These are phyloP conservation scores for Neurospora sp. DNA, from an alignment of 495 filamentous ascomycete species.

Conservation along the genomic window DNA sequence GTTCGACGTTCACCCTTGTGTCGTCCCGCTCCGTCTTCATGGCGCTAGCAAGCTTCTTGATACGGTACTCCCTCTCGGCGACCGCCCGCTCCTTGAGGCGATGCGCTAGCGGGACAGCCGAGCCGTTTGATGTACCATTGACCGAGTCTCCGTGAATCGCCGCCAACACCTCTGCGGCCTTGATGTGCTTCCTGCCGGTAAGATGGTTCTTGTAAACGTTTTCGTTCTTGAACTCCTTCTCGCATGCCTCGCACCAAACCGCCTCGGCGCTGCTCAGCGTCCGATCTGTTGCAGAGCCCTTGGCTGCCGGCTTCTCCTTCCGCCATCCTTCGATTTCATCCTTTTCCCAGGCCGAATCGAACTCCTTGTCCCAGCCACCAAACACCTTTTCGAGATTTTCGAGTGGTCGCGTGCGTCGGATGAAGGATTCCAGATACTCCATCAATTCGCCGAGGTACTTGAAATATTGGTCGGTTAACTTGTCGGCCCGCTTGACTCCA, in stretches of 20 bases:
- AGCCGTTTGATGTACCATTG: constrained; percentile 19
- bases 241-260: constrained; percentile 80
- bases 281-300: constrained; percentile 20
- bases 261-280: constrained; percentile 56
- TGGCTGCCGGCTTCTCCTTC: constrained; percentile 38
- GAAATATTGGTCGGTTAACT: constrained; percentile 86
- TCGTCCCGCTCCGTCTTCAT: constrained; percentile 75
- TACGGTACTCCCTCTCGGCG: constrained; percentile 77
- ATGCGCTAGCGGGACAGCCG: constrained; percentile 27
- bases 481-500: constrained; percentile 64
- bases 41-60: constrained; percentile 62
- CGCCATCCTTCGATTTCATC: constrained; percentile 76
- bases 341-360: constrained; percentile 71
- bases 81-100: constrained; percentile 82
- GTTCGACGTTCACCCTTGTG: constrained; percentile 85
- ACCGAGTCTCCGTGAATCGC: constrained; percentile 22
- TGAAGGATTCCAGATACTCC: constrained; percentile 75
- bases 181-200: constrained; percentile 83
- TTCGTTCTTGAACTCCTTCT: constrained; percentile 89
- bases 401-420: constrained; percentile 68
- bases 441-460: constrained; percentile 72
- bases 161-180: constrained; percentile 54
- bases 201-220: constrained; percentile 90
- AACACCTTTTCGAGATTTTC: constrained; percentile 77
- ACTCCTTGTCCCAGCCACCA: constrained; percentile 63